Evolutionary conservation across 2,329 filamentous ascomycete genomes (phyloP), one percentile per base, ranked within the genome.

Genomic region (Apiospora aurea): DNA sequence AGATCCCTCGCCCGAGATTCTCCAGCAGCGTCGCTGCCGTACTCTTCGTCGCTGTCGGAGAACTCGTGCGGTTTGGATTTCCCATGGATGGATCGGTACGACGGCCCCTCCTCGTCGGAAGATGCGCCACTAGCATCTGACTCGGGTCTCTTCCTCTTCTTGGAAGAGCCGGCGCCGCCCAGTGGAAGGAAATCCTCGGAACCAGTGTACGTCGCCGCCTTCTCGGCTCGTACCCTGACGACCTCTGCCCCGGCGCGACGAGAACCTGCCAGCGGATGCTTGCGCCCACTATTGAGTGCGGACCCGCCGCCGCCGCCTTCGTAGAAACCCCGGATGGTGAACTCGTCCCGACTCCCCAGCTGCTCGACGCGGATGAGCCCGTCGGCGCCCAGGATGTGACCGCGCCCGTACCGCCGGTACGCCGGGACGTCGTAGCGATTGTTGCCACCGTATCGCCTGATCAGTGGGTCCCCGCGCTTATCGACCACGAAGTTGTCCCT

Each of bases 391-490:
- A 98, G 81, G 0, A 98, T 84, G 72, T 86, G 87, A 2, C 94
- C 94, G 71, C 85, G 84, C 18, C 94, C 93, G 73, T 84, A 84
- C 7, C 94, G 91, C 73, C 87, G 87, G 79, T 97, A 98, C 2
- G 82, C 77, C 0, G 95, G 94, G 14, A 97, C 83, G 70, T 87
- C 88, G 75, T 93, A 93, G 47, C 89, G 89, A 79, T 97, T 91
- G 51, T 93, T 87, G 41, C 89, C 88, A 1, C 93, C 94, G 79
- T 95, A 98, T 38, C 88, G 87, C 64, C 92, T 81, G 75, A 96
- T 94, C 67, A 94, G 87, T 5, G 87, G 84, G 77, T 98, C 96
- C 0, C 96, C 95, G 77, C 90, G 91, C 57, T 85, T 89, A 81
- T 98, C 96, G 69, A 93, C 77, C 64, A 89, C 77, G 79, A 89